Percentiles rank a stretch among this genome's conserved stretches.
phyloP scores from a whole-genome alignment of 495 filamentous ascomycete genomes.

The Penicillium ochrochloron region DNA sequence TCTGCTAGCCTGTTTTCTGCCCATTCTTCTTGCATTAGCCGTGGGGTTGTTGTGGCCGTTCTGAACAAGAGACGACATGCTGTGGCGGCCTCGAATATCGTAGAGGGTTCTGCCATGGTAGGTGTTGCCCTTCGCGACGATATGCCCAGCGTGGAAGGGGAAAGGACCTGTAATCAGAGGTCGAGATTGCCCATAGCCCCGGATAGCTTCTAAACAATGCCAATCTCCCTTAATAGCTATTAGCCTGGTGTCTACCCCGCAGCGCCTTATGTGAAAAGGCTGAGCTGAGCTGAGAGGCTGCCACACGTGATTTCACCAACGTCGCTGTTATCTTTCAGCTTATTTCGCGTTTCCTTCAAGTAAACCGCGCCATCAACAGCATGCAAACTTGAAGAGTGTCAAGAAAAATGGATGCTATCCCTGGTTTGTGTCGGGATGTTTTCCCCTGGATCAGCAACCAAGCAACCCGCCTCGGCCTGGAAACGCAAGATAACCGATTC shows the following conservation, averaged over 20 bases:
- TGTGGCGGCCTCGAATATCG: neutral
- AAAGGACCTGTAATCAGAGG: neutral
- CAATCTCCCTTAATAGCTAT: neutral
- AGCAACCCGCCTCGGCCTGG: neutral
- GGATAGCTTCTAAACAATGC: neutral
- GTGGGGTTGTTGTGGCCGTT: neutral
- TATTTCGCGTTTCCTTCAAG: neutral
- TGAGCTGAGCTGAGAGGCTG: neutral
- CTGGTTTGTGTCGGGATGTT: neutral
- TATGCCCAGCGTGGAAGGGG: neutral
- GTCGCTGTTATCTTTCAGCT: neutral
- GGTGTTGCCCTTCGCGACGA: neutral
- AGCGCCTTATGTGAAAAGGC: neutral
- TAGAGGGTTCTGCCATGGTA: neutral
- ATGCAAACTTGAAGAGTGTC: neutral
- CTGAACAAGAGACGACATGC: neutral
- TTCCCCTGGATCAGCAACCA: conserved; percentile 1
- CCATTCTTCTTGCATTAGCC: neutral
- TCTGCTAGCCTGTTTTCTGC: neutral
- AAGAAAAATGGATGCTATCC: neutral
- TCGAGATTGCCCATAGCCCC: neutral
- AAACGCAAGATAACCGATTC: neutral
- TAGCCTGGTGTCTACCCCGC: neutral
- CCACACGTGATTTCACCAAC: neutral
- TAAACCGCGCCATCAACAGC: neutral